Evolutionary conservation across 768 basidiomycete species (phyloP).

Genomic region (Rhizopogon rudus): DNA sequence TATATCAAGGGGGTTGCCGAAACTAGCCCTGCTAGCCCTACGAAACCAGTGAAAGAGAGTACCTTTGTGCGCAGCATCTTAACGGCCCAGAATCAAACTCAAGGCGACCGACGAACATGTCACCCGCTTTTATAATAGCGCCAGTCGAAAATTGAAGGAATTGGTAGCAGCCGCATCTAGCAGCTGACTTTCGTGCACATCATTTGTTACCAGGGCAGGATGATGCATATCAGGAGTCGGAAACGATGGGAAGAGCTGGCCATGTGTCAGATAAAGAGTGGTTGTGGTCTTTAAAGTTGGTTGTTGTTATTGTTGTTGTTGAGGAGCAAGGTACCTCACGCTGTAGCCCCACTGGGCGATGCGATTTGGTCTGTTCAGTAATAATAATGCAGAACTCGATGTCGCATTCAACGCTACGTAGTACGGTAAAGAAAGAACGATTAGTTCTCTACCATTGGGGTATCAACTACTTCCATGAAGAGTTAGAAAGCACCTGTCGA

Average conservation of each 20-base stretch:
- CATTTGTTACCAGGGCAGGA: background rate
- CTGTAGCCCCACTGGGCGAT: no score
- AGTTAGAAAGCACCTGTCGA: no score
- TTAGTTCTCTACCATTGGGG: no score
- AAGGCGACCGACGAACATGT: background rate
- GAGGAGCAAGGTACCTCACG: no score
- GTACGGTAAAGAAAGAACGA: no score
- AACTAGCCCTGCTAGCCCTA: constrained; percentile 2
- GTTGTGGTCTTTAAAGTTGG: no score
- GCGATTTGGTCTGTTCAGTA: no score
- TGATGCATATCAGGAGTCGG: background rate
- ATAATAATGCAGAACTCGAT: no score
- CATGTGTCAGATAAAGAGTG: background rate
- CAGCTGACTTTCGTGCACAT: background rate
- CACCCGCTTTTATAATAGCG: background rate
- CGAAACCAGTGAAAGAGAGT: background rate
- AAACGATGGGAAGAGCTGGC: background rate
- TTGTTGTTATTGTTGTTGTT: no score
- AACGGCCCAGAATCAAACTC: background rate
- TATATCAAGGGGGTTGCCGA: constrained; percentile 35
- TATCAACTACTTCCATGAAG: no score
- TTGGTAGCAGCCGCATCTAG: background rate
- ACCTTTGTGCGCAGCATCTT: background rate
- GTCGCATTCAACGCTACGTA: no score
- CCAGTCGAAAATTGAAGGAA: background rate